Evolutionary conservation across 768 basidiomycete species (phyloP), one percentile per base, ranked within the genome.

Genomic region (Astraeus odoratus): DNA sequence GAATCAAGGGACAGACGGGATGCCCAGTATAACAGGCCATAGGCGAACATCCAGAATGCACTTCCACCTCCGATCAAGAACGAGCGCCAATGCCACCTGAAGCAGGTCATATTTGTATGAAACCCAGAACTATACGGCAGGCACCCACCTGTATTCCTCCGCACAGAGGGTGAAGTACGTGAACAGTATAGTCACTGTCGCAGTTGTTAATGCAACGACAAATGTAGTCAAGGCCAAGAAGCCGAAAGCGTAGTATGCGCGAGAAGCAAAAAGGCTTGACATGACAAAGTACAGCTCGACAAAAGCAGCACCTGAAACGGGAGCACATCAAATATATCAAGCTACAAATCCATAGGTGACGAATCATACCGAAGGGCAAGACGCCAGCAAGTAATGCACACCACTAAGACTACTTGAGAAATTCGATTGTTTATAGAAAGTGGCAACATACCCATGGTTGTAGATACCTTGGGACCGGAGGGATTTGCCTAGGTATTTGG

Each of bases 61-160:
- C 86, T 89, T 19, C 93, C 91, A 8, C 92, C 95, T 27, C 95
- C 95, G 24, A 81, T 85, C 50, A 94, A 56, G 74, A 98, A 96
- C 4, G 90, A 77, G 36, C 91, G 80, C 95, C 95, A 98, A 48
- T 98, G 94, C 94, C 94, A 98, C 47, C 91, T 87, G n/a, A 18
- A 2, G 45, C 35, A 35, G 15, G 3, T 44, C 30, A 15, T 39
- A 18, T n/a, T 18, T 13, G 35, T 8, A 37, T 56, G 27, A 51
- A 48, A 16, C 42, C 39, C 3, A 29, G 25, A 39, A 33, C 25
- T 26, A 9, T 25, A 10, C 22, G 38, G 26, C 12, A 5, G 29
- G 31, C 12, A 59, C 74, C 46, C 43, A 88, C 85, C 89, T 72
- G 62, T 96, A 97, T 56, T 98, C 93, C 63, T 97, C 95, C 5